These are phyloP conservation scores for Hawksworthiomyces lignivorus DNA, from an alignment of 2,329 filamentous ascomycete genomes.

Conservation along the genomic window DNA sequence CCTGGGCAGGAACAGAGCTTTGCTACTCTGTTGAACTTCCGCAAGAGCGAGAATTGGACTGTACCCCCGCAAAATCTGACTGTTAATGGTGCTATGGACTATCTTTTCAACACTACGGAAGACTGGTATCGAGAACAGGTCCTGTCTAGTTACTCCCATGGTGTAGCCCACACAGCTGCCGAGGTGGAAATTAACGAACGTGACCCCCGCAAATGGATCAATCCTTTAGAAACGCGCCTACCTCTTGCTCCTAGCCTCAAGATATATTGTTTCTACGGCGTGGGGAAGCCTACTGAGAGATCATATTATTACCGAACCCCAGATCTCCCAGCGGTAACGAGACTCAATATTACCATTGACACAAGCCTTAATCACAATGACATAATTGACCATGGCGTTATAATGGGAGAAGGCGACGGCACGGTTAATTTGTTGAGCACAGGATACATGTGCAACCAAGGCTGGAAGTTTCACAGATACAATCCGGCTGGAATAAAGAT, in stretches of 20 bases:
- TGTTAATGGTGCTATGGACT: conserved; percentile 66
- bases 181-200: conserved; percentile 78
- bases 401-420: conserved; percentile 92
- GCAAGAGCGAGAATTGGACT: conserved; percentile 54
- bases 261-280: conserved; percentile 95
- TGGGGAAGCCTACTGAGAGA: conserved; percentile 88
- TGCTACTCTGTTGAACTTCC: conserved; percentile 82
- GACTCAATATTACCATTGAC: conserved; percentile 68
- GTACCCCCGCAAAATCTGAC: conserved; percentile 70
- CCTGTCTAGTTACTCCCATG: conserved; percentile 72
- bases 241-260: conserved; percentile 84
- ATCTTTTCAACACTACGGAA: conserved; percentile 70
- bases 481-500: conserved; percentile 79
- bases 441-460: conserved; percentile 95
- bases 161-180: conserved; percentile 68
- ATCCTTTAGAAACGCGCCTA: conserved; percentile 81
- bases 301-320: conserved; percentile 78
- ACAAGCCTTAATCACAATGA: conserved; percentile 51
- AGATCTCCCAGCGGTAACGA: conserved; percentile 57
- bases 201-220: conserved; percentile 82
- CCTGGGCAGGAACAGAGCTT: conserved; percentile 66
- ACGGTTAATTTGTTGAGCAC: conserved; percentile 88
- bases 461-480: conserved; percentile 89
- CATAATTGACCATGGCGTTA: conserved; percentile 72
- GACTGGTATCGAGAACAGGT: conserved; percentile 77